A percentile compares a stretch with the other conserved stretches of the same genome.
These are phyloP conservation scores for Butyriboletus loyo DNA, from an alignment of 768 basidiomycete genomes.

Conservation along the genomic window DNA sequence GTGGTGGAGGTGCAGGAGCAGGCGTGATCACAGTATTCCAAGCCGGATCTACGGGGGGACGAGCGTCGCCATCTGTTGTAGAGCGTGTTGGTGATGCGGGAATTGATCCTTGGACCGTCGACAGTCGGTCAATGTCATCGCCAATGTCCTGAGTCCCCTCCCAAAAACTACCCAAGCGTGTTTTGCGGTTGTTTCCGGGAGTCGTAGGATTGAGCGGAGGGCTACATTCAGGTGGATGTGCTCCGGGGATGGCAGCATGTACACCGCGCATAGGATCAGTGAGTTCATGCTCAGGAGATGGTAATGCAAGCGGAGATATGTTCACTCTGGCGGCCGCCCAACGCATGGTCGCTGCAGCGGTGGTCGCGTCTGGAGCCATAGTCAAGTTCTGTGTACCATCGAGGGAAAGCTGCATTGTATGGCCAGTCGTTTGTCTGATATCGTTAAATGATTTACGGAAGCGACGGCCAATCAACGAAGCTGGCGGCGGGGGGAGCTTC, in stretches of 20 bases:
- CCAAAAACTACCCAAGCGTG: slow-evolving; percentile 71
- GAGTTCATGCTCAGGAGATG: slow-evolving; percentile 88
- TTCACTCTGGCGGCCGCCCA: slow-evolving; percentile 82
- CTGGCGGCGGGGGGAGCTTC: slow-evolving; percentile 24
- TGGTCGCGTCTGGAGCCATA: slow-evolving; percentile 51
- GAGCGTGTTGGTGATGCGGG: slow-evolving; percentile 22
- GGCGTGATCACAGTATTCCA: slow-evolving; percentile 6
- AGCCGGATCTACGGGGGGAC: slow-evolving; percentile 3
- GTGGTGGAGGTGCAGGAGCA: slow-evolving; percentile 18
- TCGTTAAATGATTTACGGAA: slow-evolving; percentile 48
- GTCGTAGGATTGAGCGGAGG: slow-evolving; percentile 38
- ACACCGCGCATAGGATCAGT: slow-evolving; percentile 86
- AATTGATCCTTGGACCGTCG: slow-evolving; percentile 24
- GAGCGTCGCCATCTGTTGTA: slow-evolving; percentile 3
- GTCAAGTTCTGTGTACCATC: slow-evolving; percentile 29
- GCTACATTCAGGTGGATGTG: slow-evolving; percentile 42
- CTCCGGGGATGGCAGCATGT: slow-evolving; percentile 62
- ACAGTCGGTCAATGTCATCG: slow-evolving; percentile 26
- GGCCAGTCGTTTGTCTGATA: slow-evolving; percentile 33
- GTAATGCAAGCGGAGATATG: slow-evolving; percentile 82
- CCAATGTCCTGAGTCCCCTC: slow-evolving; percentile 69
- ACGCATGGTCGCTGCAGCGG: slow-evolving; percentile 78
- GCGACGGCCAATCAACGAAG: slow-evolving; percentile 36
- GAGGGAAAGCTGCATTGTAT: slow-evolving; percentile 24
- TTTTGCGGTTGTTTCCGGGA: slow-evolving; percentile 50